Evolutionary conservation across 306 rosid species (phyloP), one percentile per base, ranked within the genome.

Genomic region (Lablab purpureus): DNA sequence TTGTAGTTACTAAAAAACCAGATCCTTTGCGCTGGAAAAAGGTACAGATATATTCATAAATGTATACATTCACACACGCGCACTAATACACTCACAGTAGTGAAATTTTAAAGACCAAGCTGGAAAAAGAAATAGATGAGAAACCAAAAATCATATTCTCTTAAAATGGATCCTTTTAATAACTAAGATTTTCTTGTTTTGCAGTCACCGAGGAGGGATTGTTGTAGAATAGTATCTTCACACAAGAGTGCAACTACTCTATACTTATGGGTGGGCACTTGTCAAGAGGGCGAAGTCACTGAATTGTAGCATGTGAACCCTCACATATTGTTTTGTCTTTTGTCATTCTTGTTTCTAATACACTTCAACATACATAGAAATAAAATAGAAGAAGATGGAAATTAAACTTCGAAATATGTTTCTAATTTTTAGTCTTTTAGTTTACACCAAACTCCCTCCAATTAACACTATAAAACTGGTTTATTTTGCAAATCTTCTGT

Each of bases 181-280:
- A 73, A 74, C 47, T 56, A 59, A 71, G 0, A 21, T 60, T 32
- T 22, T 0, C 22, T 75, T 62, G 0, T 45, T 82, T 87, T 79
- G 91, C 89, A 95, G 99, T 88, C 98, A 51, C 98, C 97, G 17
- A 95, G 98, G 80, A 93, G 93, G 65, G 97, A 95, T 84, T 91
- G 97, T 18, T 93, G 99, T 75, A 91, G 96, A 87, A 36, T 93
- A 77, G 68, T 91, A 32, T 87, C 97, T 25, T 64, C 96, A 37
- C 82, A 52, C 5, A 88, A 77, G 79, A 54, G 74, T 23, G 21
- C 93, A 21, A 83, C 88, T 15, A 56, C 68, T 62, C 14, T 93
- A 88, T 71, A 80, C 89, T 27, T 95, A 65, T 84, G 87, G 92
- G 90, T 93, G 10, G 97, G 83, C 5, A 88, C 71, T 65, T 95